Percentiles rank a stretch among this genome's conserved stretches.
Evolutionary conservation across 2,329 filamentous ascomycete species (phyloP).

Genomic region (Botrytis sinoallii): DNA sequence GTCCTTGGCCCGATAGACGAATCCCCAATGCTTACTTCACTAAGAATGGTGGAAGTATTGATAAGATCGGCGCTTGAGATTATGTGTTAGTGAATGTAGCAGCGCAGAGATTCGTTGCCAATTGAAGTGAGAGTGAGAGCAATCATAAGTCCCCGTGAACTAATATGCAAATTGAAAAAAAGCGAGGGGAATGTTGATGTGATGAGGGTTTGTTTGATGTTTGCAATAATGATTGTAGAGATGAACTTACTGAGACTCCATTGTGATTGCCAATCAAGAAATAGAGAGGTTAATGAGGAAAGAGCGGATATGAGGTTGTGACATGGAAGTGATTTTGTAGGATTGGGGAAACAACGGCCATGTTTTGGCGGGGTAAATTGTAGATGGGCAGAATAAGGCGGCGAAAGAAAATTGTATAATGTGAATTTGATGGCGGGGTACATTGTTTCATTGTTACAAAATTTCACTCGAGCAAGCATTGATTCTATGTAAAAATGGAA

Average conservation of each 20-base stretch:
- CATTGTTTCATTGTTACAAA: background rate
- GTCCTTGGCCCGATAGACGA: background rate
- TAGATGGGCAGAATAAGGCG: slow-evolving; percentile 5
- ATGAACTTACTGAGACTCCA: slow-evolving; percentile 7
- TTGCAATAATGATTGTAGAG: background rate
- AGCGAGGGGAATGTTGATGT: background rate
- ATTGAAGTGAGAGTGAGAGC: background rate
- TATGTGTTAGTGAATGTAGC: background rate
- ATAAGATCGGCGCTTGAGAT: background rate
- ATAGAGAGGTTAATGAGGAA: background rate
- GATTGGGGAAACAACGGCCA: background rate
- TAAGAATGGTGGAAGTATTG: too few species aligned
- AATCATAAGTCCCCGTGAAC: background rate
- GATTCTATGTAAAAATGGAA: background rate
- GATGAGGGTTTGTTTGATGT: background rate
- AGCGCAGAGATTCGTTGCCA: background rate
- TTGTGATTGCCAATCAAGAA: background rate
- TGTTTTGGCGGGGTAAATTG: slow-evolving; percentile 3
- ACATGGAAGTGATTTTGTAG: background rate
- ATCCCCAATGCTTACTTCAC: background rate
- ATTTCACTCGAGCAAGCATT: background rate
- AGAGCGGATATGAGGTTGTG: background rate
- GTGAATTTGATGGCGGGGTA: background rate
- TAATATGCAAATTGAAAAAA: background rate
- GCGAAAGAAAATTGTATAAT: background rate